Percentiles rank a stretch among this genome's conserved stretches.
These are phyloP conservation scores for Melampsora americana DNA, from an alignment of 1,284 basidiomycete genomes.

Conservation along the genomic window DNA sequence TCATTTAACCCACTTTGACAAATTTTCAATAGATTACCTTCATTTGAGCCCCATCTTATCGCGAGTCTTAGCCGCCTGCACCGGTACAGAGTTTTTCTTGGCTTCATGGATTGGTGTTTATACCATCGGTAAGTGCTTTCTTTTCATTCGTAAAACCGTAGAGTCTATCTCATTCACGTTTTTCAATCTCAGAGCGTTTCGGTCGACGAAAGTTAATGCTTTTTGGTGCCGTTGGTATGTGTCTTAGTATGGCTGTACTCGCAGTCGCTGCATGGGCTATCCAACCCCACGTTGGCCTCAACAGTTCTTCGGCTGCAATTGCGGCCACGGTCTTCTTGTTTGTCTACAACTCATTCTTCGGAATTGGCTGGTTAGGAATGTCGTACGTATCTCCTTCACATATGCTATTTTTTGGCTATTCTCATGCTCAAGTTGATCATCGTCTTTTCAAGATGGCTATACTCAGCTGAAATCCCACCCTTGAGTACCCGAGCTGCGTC, in stretches of 20 bases:
- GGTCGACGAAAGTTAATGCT: conserved; percentile 69
- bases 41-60: conserved; percentile 64
- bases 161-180: conserved; percentile 57
- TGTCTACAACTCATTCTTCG: conserved; percentile 69
- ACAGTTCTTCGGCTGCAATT: conserved; percentile 59
- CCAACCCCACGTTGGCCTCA: conserved; percentile 49
- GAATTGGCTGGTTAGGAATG: conserved; percentile 70
- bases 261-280: conserved; percentile 58
- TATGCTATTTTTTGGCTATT: neutral
- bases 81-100: conserved; percentile 68
- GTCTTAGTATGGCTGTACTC: conserved; percentile 63
- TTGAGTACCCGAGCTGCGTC: conserved; percentile 65
- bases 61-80: conserved; percentile 66
- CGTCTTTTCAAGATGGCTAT: conserved; percentile 55
- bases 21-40: conserved; percentile 59
- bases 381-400: conserved; percentile 63
- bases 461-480: conserved; percentile 67
- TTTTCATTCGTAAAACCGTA: neutral
- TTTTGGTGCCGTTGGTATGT: conserved; percentile 66
- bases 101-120: conserved; percentile 55
- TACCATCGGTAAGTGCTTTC: conserved; percentile 21
- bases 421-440: neutral
- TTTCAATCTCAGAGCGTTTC: conserved; percentile 58
- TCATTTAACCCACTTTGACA: neutral
- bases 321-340: conserved; percentile 64